A percentile compares a stretch with the other conserved stretches of the same genome.
phyloP scores from a whole-genome alignment of 1,284 basidiomycete species.

The Laetiporus sulphureus region DNA sequence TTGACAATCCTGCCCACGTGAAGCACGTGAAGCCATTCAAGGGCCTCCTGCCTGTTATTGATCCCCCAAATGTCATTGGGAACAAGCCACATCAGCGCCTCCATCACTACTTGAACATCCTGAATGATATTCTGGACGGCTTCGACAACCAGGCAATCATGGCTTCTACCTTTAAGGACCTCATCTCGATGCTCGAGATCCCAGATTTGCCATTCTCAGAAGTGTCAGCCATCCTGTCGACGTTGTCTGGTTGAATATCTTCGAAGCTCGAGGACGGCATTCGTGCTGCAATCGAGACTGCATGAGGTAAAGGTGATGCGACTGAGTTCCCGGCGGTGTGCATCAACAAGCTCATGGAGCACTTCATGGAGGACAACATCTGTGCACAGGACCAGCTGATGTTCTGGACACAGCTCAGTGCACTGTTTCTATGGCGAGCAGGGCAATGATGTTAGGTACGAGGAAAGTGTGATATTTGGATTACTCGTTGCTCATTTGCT shows the following conservation, averaged over 20 bases:
- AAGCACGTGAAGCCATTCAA: slow-evolving; percentile 99
- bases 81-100: slow-evolving; percentile 91
- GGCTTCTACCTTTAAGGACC: slow-evolving; percentile 77
- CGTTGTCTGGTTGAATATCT: slow-evolving; percentile 92
- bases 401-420: slow-evolving; percentile 67
- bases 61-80: slow-evolving; percentile 81
- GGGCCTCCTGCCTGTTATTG: slow-evolving; percentile 84
- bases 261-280: slow-evolving; percentile 86
- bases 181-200: slow-evolving; percentile 73
- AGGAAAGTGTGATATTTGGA: slow-evolving; percentile 4
- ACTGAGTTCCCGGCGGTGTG: slow-evolving; percentile 84
- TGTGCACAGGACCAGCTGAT: slow-evolving; percentile 75
- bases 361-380: slow-evolving; percentile 80
- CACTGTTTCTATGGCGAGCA: slow-evolving; percentile 88
- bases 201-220: slow-evolving; percentile 90
- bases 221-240: slow-evolving; percentile 77
- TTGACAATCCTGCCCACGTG: slow-evolving; percentile 95
- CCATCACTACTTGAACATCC: slow-evolving; percentile 67
- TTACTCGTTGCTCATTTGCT: slow-evolving; percentile 2
- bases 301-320: slow-evolving; percentile 62
- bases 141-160: slow-evolving; percentile 92
- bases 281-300: slow-evolving; percentile 72
- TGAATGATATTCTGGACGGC: slow-evolving; percentile 91
- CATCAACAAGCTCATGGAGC: slow-evolving; percentile 80
- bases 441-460: slow-evolving; percentile 55